Evolutionary conservation across 2,329 filamentous ascomycete genomes (phyloP).

Genomic region (Lachnellula arida): DNA sequence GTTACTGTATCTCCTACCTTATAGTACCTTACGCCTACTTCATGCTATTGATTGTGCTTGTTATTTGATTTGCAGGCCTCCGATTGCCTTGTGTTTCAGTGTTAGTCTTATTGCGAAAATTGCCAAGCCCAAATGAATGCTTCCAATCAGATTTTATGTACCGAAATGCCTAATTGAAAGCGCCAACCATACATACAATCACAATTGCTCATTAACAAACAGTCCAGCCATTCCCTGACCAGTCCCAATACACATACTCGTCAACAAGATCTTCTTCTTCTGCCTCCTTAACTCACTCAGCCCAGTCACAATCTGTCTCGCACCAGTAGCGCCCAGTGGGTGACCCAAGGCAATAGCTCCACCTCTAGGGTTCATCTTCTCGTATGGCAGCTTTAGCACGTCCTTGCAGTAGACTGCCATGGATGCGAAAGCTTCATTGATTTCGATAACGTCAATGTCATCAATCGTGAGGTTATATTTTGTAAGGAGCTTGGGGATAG

Average conservation of each 20-base stretch:
- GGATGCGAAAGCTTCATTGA: slow-evolving; percentile 97
- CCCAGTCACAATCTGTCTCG: slow-evolving; percentile 82
- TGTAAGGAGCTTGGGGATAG: slow-evolving; percentile 75
- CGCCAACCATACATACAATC: not conserved
- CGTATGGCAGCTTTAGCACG: slow-evolving; percentile 62
- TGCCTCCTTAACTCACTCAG: slow-evolving; percentile 74
- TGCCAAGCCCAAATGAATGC: too few species aligned
- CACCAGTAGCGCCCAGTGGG: slow-evolving; percentile 73
- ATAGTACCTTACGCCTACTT: too few species aligned
- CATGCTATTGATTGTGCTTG: too few species aligned
- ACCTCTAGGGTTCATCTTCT: slow-evolving; percentile 77
- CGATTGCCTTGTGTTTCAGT: too few species aligned
- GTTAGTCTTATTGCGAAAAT: too few species aligned
- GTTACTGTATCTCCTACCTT: too few species aligned
- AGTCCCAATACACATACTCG: slow-evolving; percentile 77
- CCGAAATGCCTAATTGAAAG: not conserved
- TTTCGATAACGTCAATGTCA: slow-evolving; percentile 84
- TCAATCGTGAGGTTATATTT: slow-evolving; percentile 73
- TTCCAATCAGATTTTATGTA: not conserved
- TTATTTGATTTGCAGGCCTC: too few species aligned
- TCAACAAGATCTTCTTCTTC: slow-evolving; percentile 84
- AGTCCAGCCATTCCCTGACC: slow-evolving; percentile 62
- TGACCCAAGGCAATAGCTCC: slow-evolving; percentile 82
- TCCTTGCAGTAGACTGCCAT: slow-evolving; percentile 95
- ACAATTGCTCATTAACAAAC: slow-evolving; percentile 52